Percentiles rank a stretch among this genome's conserved stretches.
Conservation (phyloP, 1,284 basidiomycete genomes). For the Microbotryum saponariae region DNA sequence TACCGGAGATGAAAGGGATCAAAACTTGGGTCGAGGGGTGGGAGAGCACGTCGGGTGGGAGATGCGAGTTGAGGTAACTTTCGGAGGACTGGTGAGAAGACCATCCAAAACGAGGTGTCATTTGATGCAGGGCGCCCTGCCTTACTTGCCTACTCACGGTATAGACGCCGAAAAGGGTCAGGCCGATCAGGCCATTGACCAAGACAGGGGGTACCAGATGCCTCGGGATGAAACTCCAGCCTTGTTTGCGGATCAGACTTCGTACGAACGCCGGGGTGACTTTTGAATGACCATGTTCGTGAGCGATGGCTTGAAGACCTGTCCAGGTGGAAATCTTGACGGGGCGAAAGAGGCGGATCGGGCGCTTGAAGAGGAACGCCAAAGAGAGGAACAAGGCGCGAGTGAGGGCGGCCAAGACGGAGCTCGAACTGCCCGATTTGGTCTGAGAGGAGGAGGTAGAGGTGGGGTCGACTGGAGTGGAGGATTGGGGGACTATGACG, state of each 20-base stretch:
- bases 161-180: slow-evolving; percentile 42
- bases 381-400: slow-evolving; percentile 39
- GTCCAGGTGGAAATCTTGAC: slow-evolving; percentile 41
- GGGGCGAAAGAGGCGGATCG: slow-evolving; percentile 41
- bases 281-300: slow-evolving; percentile 37
- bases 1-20: slow-evolving; percentile 37
- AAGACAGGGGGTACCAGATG: slow-evolving; percentile 40
- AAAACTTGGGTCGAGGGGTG: slow-evolving; percentile 11
- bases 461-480: too few species aligned
- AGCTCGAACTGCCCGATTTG: background rate
- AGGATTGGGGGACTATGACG: too few species aligned
- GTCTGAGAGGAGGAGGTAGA: too few species aligned
- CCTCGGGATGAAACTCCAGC: slow-evolving; percentile 29
- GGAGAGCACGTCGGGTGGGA: slow-evolving; percentile 29
- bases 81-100: slow-evolving; percentile 14
- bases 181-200: slow-evolving; percentile 41
- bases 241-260: slow-evolving; percentile 37
- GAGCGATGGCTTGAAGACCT: slow-evolving; percentile 41
- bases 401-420: slow-evolving; percentile 14
- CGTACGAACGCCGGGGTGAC: slow-evolving; percentile 40
- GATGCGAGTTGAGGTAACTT: background rate
- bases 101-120: background rate
- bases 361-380: slow-evolving; percentile 42
- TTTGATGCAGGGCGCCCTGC: background rate
- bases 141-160: background rate